Conservation (phyloP, 2,329 filamentous ascomycete genomes). For the Rhynchosporium agropyri region DNA sequence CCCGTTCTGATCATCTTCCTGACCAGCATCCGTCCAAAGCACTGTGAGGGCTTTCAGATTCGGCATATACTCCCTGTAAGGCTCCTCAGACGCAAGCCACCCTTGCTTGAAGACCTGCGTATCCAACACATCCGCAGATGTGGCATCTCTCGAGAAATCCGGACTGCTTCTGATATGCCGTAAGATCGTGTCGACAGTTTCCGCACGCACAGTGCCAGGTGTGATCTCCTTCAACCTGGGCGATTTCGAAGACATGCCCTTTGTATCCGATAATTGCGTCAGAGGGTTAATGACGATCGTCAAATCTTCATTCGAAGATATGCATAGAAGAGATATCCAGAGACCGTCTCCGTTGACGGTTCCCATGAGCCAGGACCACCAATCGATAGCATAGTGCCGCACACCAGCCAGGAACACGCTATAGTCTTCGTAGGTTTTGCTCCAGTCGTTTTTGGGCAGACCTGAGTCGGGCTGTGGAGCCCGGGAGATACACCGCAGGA, state of each 20-base stretch:
- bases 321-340: slow-evolving; percentile 14
- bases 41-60: slow-evolving; percentile 12
- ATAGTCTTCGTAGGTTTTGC: slow-evolving; percentile 3
- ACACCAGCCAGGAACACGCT: neutral
- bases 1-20: slow-evolving; percentile 16
- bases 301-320: slow-evolving; percentile 10
- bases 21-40: neutral
- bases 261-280: too few relatives aligned
- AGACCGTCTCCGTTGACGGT: slow-evolving; percentile 12
- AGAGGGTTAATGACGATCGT: slow-evolving; percentile 13
- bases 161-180: slow-evolving; percentile 10
- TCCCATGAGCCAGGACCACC: slow-evolving; percentile 17
- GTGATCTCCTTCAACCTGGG: slow-evolving; percentile 9
- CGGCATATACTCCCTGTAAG: slow-evolving; percentile 14
- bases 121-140: neutral
- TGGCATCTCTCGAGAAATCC: slow-evolving; percentile 1
- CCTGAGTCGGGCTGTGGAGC: neutral
- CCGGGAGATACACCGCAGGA: slow-evolving; percentile 11
- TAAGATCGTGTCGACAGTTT: slow-evolving; percentile 5
- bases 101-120: slow-evolving; percentile 15
- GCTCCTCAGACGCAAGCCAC: slow-evolving; percentile 7
- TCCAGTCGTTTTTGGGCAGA: slow-evolving; percentile 11
- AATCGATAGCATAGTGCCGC: slow-evolving; percentile 18
- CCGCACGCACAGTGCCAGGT: slow-evolving; percentile 10
- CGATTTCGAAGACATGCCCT: neutral